Base-by-base conservation (phyloP, 495 filamentous ascomycete genomes). In the Thermothielavioides terrestris region DNA sequence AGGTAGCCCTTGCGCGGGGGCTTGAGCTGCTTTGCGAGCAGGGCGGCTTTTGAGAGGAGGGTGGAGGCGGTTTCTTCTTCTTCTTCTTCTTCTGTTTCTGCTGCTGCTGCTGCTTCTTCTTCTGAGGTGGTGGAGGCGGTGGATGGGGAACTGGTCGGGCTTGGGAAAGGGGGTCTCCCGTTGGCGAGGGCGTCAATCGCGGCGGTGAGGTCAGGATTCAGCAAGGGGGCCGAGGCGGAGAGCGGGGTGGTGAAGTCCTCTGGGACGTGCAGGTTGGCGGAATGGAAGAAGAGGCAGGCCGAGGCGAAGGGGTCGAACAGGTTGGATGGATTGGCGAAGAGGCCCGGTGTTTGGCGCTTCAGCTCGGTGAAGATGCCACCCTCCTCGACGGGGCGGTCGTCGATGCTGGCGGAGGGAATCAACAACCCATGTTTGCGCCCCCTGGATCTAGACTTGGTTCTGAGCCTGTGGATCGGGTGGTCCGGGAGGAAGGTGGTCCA, bases 231-330 rank as follows among this genome's bases (percentile, higher is more conserved):
- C n/a, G n/a, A n/a, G 49, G 25, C 23, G 12, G 50, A 39, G 0
- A 60, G 55, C 17, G 32, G 32, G 12, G 39, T 42, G 26, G 63
- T 36, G 21, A 76, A 76, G 17, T 62, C 55, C 10, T 57, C 51
- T 0, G 71, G 71, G 4, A 71, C 62, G 39, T 55, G 52, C 10
- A 77, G 36, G 0, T 61, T 63, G 0, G 78, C 45, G 2, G 65
- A 70, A n/a, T 69, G 70, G 50, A 79, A 78, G 49, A 81, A 77
- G 15, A 80, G 63, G 27, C 62, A 62, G 2, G 76, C 65, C 42
- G 72, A 76, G 8, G 72, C 75, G 49, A 79, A 80, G 15, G 71
- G 59, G 42, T 81, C 77, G 53, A 78, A 77, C 27, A 74, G 56
- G 37, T 65, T 53, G 22, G 51, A 53, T 2, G 76, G 73, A 4